Evolutionary conservation across 2,329 filamentous ascomycete genomes (phyloP).

Genomic region (Fusarium redolens): DNA sequence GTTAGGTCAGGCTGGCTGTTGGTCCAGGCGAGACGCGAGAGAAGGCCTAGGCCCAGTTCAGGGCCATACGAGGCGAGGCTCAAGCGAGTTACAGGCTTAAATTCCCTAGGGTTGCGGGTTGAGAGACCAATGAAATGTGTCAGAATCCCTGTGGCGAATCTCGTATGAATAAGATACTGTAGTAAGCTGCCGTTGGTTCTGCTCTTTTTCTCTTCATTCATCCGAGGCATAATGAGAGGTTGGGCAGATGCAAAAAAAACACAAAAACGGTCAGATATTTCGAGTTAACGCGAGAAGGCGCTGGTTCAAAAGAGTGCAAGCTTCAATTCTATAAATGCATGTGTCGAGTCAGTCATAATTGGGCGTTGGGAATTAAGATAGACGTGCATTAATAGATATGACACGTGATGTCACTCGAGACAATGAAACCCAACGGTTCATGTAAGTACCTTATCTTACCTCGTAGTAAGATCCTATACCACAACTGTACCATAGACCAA

Average conservation of each 20-base stretch:
- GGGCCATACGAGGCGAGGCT: constrained; percentile 26
- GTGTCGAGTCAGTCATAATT: constrained; percentile 1
- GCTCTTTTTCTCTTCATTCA: neutral
- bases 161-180: constrained; percentile 19
- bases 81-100: constrained; percentile 36
- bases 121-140: constrained; percentile 32
- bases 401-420: neutral
- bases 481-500: neutral
- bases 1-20: constrained; percentile 5
- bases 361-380: neutral
- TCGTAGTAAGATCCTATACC: neutral
- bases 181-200: constrained; percentile 5
- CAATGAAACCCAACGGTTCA: neutral
- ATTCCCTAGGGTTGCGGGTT: constrained; percentile 26
- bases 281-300: neutral
- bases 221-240: neutral
- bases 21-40: constrained; percentile 29
- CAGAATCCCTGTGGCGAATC: constrained; percentile 34
- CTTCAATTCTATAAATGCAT: constrained; percentile 6
- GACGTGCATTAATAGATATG: neutral
- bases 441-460: neutral
- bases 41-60: constrained; percentile 2
- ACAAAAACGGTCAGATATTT: neutral
- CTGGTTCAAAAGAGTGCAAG: constrained; percentile 1
- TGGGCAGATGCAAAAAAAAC: constrained; percentile 1